Percentiles rank a stretch among this genome's conserved stretches.
phyloP scores from a whole-genome alignment of 1,284 basidiomycete genomes.

The Coniophora puteana region DNA sequence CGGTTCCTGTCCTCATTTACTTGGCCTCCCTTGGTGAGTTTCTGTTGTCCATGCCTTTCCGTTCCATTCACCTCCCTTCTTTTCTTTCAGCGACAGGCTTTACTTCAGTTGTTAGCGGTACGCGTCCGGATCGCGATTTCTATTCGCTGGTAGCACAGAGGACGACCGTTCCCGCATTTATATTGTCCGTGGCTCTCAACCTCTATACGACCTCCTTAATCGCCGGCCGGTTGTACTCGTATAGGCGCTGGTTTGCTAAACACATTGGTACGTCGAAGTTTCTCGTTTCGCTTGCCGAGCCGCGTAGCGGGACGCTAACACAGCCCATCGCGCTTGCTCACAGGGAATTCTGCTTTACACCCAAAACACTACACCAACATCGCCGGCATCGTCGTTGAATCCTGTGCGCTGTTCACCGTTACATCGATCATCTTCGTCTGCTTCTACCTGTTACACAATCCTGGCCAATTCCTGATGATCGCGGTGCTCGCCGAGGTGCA shows the following conservation, averaged over 20 bases:
- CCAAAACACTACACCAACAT: conserved; percentile 22
- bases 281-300: too few relatives aligned
- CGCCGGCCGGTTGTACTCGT: conserved; percentile 29
- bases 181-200: conserved; percentile 34
- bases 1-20: conserved; percentile 15
- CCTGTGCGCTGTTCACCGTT: conserved; percentile 21
- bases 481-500: conserved; percentile 25
- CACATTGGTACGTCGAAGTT: conserved; percentile 31
- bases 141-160: conserved; percentile 16
- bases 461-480: conserved; percentile 24
- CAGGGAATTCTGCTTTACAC: conserved; percentile 11
- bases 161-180: conserved; percentile 26
- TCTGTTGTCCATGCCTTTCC: neutral
- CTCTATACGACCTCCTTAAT: conserved; percentile 34
- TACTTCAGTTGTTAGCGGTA: conserved; percentile 11
- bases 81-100: neutral
- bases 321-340: neutral
- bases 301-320: conserved; percentile 4
- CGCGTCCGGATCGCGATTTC: conserved; percentile 15
- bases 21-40: conserved; percentile 14
- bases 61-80: too few relatives aligned
- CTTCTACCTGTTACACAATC: conserved; percentile 16
- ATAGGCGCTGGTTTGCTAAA: conserved; percentile 22
- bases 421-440: conserved; percentile 25
- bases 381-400: conserved; percentile 22